Evolutionary conservation across 805 yeast genomes (phyloP).

Genomic region (Yarrowia hollandica): DNA sequence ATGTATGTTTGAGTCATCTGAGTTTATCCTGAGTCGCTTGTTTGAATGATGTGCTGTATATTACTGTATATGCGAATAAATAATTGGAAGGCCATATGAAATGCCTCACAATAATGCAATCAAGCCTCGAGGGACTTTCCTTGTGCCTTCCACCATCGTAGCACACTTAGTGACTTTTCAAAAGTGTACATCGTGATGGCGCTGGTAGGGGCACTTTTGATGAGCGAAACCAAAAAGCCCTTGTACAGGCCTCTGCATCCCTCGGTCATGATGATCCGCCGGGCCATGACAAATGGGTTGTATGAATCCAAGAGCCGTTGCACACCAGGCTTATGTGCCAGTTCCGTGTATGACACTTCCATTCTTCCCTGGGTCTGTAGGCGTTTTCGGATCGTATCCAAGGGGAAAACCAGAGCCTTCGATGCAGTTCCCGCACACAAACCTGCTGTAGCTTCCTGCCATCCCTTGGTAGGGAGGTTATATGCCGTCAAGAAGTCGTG

Average conservation of each 20-base stretch:
- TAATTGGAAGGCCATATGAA: too few relatives aligned
- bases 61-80: conserved; percentile 22
- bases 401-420: conserved; percentile 76
- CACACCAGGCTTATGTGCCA: conserved; percentile 30
- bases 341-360: conserved; percentile 32
- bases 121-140: background rate
- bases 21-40: background rate
- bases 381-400: conserved; percentile 79
- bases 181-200: conserved; percentile 68
- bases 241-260: conserved; percentile 71
- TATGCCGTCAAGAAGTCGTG: background rate
- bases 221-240: conserved; percentile 67
- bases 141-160: conserved; percentile 32
- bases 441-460: conserved; percentile 60
- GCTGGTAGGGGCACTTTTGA: conserved; percentile 72
- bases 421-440: conserved; percentile 73
- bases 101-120: too few relatives aligned
- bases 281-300: conserved; percentile 37
- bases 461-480: conserved; percentile 33
- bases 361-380: conserved; percentile 59
- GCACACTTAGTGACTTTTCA: conserved; percentile 44
- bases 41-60: background rate
- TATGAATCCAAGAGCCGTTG: conserved; percentile 34
- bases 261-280: conserved; percentile 51
- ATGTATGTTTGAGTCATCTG: background rate